Evolutionary conservation across 345 rosid species (phyloP), one percentile per base, ranked within the genome.

Genomic region (Passiflora organensis): DNA sequence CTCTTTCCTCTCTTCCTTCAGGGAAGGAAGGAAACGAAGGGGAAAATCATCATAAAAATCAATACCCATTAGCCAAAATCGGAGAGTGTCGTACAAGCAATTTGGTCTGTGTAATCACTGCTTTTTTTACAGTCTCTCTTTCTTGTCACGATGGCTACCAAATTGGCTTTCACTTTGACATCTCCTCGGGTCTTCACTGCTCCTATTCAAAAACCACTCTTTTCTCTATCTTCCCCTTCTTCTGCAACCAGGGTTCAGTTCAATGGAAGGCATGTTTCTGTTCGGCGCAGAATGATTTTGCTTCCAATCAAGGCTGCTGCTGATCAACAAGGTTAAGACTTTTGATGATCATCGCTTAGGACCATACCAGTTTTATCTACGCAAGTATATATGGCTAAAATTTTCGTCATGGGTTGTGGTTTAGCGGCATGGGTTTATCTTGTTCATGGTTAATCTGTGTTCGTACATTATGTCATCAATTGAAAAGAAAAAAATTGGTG

Each of bases 251-350:
- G 58, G 77, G 48, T 56, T 39, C 74, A 43, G 1, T 68, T 73
- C 62, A 56, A 41, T 47, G 80, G 78, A 56, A 64, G 48, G 37
- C 73, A 59, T 48, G 18, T 67, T 6, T 72, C 56, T 65, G 32
- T 66, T 42, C 70, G 78, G 24, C 72, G 81, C 36, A 66, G 81
- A 59, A 56, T 74, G 54, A 28, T 69, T 62, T 6, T 84, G 23
- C 68, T 78, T 39, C 76, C 99, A 11, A 16, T 58, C 67, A 77
- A 72, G 72, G 91, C 99, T 61, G 73, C 95, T 47, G 79, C 99
- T 20, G 91, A 93, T 56, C 95, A 89, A 57, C 89, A 75, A 77
- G 88, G 84, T 50, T 51, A 5, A 17, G 0, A 8, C 16, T 32
- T 49, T 28, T 3, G 34, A 28, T 28, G 34, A 28, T 28, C 34